phyloP scores from a whole-genome alignment of 768 basidiomycete genomes.

The Fibroporia radiculosa region DNA sequence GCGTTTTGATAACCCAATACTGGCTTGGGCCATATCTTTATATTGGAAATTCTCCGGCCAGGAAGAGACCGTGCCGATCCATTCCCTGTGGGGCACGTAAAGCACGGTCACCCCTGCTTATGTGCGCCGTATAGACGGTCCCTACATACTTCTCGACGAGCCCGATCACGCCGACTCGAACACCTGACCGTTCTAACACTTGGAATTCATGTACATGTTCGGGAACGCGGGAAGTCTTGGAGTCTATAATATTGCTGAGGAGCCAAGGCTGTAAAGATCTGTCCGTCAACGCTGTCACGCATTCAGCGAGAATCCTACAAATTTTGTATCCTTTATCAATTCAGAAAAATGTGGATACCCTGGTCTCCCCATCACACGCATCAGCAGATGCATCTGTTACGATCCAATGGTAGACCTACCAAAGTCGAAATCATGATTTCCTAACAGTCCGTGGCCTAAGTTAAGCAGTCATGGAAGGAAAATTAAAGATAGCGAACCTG shows the following conservation, averaged over 20 bases:
- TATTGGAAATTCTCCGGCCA: slow-evolving; percentile 82
- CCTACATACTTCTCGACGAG: slow-evolving; percentile 70
- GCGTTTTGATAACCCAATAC: slow-evolving; percentile 59
- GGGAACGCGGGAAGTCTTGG: slow-evolving; percentile 54
- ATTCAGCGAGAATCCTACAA: slow-evolving; percentile 41
- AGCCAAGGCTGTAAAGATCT: slow-evolving; percentile 64
- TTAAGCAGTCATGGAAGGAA: not conserved
- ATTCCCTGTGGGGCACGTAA: slow-evolving; percentile 53
- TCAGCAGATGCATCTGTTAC: slow-evolving; percentile 2
- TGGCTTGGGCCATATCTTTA: slow-evolving; percentile 66
- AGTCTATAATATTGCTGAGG: slow-evolving; percentile 79
- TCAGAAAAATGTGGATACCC: slow-evolving; percentile 60
- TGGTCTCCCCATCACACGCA: slow-evolving; percentile 18
- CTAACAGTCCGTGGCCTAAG: slow-evolving; percentile 27
- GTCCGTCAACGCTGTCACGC: no score
- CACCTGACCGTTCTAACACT: slow-evolving; percentile 61
- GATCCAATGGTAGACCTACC: slow-evolving; percentile 31
- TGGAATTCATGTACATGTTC: slow-evolving; percentile 51
- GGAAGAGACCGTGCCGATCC: slow-evolving; percentile 81
- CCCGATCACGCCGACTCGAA: slow-evolving; percentile 76
- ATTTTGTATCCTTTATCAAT: slow-evolving; percentile 64
- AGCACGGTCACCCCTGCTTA: not conserved
- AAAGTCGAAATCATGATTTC: slow-evolving; percentile 92
- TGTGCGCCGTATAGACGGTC: not conserved
- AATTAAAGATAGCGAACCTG: slow-evolving; percentile 44